phyloP scores from a whole-genome alignment of 306 rosid genomes.

The Fragaria ananassa region DNA sequence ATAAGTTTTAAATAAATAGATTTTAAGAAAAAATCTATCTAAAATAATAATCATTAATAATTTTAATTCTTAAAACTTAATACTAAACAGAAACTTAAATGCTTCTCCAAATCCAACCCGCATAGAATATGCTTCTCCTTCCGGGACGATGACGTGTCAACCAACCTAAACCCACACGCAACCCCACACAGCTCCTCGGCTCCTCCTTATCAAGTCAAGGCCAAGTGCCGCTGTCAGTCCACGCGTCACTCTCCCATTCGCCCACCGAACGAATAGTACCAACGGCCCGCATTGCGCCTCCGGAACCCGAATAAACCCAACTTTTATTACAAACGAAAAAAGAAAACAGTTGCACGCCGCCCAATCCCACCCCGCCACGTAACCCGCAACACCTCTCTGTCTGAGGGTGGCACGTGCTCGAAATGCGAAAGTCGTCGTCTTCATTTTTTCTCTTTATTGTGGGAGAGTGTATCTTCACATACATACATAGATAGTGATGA shows the following conservation, averaged over 20 bases:
- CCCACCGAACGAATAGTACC: background rate
- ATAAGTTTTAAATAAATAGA: too few relatives aligned
- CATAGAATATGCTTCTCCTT: background rate
- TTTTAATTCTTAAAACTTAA: too few relatives aligned
- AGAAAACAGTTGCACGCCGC: background rate
- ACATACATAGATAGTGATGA: too few relatives aligned
- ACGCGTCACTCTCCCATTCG: slow-evolving; percentile 6
- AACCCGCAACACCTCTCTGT: background rate
- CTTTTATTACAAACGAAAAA: background rate
- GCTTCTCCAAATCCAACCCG: background rate
- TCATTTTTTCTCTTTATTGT: background rate
- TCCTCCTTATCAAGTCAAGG: background rate
- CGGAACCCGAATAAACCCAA: slow-evolving; percentile 5
- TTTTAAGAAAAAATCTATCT: too few relatives aligned
- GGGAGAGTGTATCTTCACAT: too few relatives aligned
- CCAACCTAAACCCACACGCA: background rate
- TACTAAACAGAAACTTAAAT: too few relatives aligned
- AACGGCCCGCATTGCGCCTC: background rate
- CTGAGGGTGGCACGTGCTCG: slow-evolving; percentile 7
- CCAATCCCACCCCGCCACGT: slow-evolving; percentile 7
- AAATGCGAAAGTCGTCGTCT: slow-evolving; percentile 20
- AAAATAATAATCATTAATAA: too few relatives aligned
- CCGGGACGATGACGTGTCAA: background rate
- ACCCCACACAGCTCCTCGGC: background rate
- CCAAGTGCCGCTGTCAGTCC: background rate